These are phyloP conservation scores for Chamaecyparis obtusa DNA, from an alignment of 75 land plant genomes.

Conservation along the genomic window DNA sequence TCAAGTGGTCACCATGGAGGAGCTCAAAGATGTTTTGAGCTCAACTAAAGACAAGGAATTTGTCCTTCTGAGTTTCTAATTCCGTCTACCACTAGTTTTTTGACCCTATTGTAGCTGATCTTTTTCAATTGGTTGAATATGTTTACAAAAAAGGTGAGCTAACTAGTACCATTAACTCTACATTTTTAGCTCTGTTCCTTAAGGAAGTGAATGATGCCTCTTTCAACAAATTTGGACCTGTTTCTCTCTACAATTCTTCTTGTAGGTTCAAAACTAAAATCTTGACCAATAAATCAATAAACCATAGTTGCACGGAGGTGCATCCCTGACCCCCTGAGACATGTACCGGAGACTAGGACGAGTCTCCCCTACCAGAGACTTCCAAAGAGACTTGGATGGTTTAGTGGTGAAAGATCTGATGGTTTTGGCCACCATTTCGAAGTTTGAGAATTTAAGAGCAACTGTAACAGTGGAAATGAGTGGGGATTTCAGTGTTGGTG, in stretches of 20 bases:
- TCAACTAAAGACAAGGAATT: not conserved
- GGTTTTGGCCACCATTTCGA: too few relatives aligned
- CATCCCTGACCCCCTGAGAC: too few relatives aligned
- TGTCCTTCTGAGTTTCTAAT: not conserved
- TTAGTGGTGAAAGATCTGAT: too few relatives aligned
- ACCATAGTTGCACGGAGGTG: too few relatives aligned
- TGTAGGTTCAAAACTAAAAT: not conserved
- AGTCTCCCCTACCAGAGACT: too few relatives aligned
- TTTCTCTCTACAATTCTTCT: not conserved
- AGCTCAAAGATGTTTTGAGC: constrained; percentile 1
- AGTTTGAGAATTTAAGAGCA: too few relatives aligned
- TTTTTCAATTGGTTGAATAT: not conserved
- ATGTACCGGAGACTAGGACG: too few relatives aligned
- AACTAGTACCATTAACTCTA: not conserved
- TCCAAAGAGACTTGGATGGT: too few relatives aligned
- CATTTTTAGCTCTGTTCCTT: not conserved
- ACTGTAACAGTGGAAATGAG: too few relatives aligned
- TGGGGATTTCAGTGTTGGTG: too few relatives aligned
- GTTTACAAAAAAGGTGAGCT: not conserved
- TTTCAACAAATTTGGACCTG: not conserved
- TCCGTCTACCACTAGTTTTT: not conserved
- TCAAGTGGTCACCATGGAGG: not conserved
- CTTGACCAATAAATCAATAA: not conserved
- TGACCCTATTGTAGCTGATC: not conserved
- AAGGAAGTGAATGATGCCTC: not conserved